phyloP scores from a whole-genome alignment of 2,329 filamentous ascomycete species.

The Lasiodiplodia sp. region DNA sequence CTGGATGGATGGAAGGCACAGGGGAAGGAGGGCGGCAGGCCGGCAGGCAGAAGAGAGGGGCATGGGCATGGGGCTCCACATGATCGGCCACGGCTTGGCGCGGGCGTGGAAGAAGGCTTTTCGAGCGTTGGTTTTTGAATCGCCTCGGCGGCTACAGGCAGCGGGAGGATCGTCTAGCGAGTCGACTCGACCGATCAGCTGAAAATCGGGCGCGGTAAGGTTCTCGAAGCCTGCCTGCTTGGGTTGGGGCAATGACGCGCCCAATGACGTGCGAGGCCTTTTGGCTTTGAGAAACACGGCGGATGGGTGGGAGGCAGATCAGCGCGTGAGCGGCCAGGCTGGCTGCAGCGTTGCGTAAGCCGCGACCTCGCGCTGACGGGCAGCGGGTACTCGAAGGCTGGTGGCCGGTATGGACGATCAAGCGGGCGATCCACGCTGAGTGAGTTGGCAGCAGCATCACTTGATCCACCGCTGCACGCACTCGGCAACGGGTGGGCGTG shows the following conservation, averaged over 20 bases:
- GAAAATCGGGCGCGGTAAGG: conserved; percentile 23
- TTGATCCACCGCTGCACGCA: neutral
- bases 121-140: neutral
- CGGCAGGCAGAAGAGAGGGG: conserved; percentile 1
- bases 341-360: conserved; percentile 16
- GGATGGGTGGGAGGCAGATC: conserved; percentile 18
- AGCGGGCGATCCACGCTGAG: conserved; percentile 10
- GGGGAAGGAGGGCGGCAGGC: neutral
- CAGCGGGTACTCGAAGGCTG: neutral
- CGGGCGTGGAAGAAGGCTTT: neutral
- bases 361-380: neutral
- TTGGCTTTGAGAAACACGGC: conserved; percentile 17
- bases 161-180: conserved; percentile 22
- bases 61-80: conserved; percentile 20
- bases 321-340: conserved; percentile 6
- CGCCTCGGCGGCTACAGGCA: conserved; percentile 19
- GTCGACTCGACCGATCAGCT: conserved; percentile 24
- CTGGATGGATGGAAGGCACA: neutral
- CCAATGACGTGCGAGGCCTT: conserved; percentile 23
- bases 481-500: neutral
- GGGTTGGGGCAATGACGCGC: conserved; percentile 19
- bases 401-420: neutral
- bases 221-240: conserved; percentile 27
- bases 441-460: neutral
- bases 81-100: conserved; percentile 26